Percentiles rank a stretch among this genome's conserved stretches.
Conservation (phyloP, 495 filamentous ascomycete genomes). For the Penicillium waksmanii region DNA sequence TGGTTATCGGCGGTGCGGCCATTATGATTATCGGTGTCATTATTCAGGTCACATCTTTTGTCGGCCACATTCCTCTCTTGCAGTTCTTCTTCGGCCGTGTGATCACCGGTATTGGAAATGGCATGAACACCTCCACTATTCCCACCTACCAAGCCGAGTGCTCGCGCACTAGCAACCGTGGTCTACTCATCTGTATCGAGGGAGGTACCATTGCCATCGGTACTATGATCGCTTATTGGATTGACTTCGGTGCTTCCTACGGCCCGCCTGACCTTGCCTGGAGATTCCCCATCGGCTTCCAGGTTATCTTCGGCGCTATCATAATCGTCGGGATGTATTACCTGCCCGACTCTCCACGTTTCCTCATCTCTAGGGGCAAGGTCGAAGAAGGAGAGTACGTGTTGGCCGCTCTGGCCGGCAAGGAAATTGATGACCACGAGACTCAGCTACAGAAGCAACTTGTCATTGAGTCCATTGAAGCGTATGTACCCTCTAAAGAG, state of each 20-base stretch:
- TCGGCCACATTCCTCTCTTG: conserved; percentile 47
- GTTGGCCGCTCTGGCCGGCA: conserved; percentile 68
- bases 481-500: conserved; percentile 52
- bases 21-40: conserved; percentile 81
- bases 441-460: conserved; percentile 63
- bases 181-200: conserved; percentile 83
- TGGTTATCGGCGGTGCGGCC: conserved; percentile 62
- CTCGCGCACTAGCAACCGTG: conserved; percentile 74
- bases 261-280: conserved; percentile 66
- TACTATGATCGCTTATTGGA: conserved; percentile 78
- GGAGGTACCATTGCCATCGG: conserved; percentile 81
- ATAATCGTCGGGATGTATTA: conserved; percentile 65
- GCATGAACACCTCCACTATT: conserved; percentile 78
- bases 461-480: conserved; percentile 75
- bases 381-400: conserved; percentile 70
- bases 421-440: conserved; percentile 60
- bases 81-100: conserved; percentile 79
- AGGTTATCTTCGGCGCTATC: conserved; percentile 72
- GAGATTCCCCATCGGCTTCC: conserved; percentile 85
- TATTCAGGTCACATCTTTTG: conserved; percentile 68
- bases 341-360: conserved; percentile 78
- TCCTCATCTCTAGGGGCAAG: conserved; percentile 69
- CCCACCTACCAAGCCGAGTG: conserved; percentile 83
- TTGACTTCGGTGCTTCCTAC: conserved; percentile 78
- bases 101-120: conserved; percentile 76